Evolutionary conservation across 2,329 filamentous ascomycete species (phyloP), one percentile per base, ranked within the genome.

Genomic region (Helminthosporium solani): DNA sequence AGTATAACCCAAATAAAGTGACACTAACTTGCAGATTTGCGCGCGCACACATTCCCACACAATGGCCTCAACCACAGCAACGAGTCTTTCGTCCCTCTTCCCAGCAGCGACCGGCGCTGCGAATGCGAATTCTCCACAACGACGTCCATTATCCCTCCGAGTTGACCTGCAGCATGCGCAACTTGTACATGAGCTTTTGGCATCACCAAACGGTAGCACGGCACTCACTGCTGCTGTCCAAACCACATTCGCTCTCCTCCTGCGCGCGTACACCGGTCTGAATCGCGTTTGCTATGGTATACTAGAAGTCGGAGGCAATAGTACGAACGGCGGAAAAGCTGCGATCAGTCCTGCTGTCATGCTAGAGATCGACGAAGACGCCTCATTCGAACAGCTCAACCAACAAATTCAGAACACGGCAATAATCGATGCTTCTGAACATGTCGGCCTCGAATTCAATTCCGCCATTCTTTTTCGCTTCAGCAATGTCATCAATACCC

Each of bases 261-360:
- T 72, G 40, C 59, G 58, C 2, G 56, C 42, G 40, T 71, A 68
- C 42, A 70, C 68, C 11, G 63, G 60, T 3, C 53, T 62, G 21
- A 38, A 56, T 31, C 39, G 66, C 7, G 61, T 70, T 7, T 73
- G 66, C 46, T 77, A 77, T 52, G 72, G 71, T n/a, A 73, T 72
- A 48, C 44, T 50, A 12, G 50, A 58, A 37, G 33, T 52, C 37
- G 52, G 57, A 19, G 41, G 38, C n/a, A 7, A 16, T 15, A 9
- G 16, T 18, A n/a, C 15, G 7, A 6, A 27, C 2, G 14, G 14
- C 30, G 19, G 19, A 9, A n/a, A 25, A 33, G 9, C 23, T 9
- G 20, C 14, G 3, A 30, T 41, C 20, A 31, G 43, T 16, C 19
- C 43, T 14, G 33, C 49, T 23, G 34, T 42, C 15, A 19, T 48